Percentiles rank a stretch among this genome's conserved stretches.
These are phyloP conservation scores for Claviceps sp. DNA, from an alignment of 2,329 filamentous ascomycete species.

Conservation along the genomic window DNA sequence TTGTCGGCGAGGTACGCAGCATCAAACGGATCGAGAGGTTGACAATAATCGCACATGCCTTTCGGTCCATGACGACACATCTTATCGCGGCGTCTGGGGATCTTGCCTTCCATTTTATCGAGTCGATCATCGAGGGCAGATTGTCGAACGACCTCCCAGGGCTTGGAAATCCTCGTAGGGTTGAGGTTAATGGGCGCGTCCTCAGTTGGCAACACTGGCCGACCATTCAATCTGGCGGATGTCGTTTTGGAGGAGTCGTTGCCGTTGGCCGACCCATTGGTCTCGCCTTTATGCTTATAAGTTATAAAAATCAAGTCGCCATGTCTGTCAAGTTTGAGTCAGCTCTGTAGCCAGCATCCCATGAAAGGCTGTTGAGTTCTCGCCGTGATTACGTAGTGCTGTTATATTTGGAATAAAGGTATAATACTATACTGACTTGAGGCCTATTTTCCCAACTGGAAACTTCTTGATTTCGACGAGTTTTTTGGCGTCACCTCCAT, in stretches of 20 bases:
- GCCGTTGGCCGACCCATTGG: constrained; percentile 22
- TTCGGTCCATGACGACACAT: constrained; percentile 96
- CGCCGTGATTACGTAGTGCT: neutral
- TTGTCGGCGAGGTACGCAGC: constrained; percentile 79
- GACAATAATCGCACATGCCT: constrained; percentile 99
- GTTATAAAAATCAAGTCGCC: constrained; percentile 83
- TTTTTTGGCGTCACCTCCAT: constrained; percentile 42
- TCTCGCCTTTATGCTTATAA: constrained; percentile 49
- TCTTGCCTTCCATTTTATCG: constrained; percentile 84
- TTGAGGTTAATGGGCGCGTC: constrained; percentile 57
- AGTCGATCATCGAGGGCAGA: constrained; percentile 75
- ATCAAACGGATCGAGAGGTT: constrained; percentile 90
- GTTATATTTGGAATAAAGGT: too few species aligned
- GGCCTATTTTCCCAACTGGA: constrained; percentile 43
- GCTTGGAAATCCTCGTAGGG: constrained; percentile 34
- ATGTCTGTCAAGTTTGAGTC: constrained; percentile 41
- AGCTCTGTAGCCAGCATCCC: constrained; percentile 11
- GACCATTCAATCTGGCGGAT: constrained; percentile 64
- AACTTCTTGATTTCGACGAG: constrained; percentile 44
- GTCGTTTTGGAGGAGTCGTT: constrained; percentile 25
- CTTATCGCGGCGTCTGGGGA: constrained; percentile 61
- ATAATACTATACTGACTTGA: constrained; percentile 30
- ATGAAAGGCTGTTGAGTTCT: neutral
- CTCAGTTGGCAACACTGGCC: constrained; percentile 56
- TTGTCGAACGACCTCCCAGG: constrained; percentile 82